phyloP scores from a whole-genome alignment of 1,284 basidiomycete species.

The Rhodofomes roseus region DNA sequence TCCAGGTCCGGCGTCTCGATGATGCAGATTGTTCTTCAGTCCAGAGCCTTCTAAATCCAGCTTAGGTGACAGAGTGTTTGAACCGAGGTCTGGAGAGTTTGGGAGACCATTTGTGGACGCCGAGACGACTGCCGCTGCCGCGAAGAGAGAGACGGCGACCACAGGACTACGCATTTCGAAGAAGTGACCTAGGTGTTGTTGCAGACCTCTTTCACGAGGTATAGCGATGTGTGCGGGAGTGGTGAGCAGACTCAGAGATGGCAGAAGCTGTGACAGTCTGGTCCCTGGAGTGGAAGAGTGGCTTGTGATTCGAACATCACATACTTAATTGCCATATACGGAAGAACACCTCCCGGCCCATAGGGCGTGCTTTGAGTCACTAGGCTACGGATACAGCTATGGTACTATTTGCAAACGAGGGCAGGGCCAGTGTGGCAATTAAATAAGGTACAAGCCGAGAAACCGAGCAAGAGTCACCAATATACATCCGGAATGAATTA shows the following conservation, averaged over 20 bases:
- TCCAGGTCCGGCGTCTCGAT: background rate
- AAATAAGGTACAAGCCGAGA: too few species aligned
- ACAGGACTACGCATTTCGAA: constrained; percentile 22
- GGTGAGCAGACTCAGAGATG: too few species aligned
- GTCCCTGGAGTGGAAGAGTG: background rate
- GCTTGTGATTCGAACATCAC: background rate
- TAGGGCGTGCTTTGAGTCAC: too few species aligned
- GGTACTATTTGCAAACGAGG: too few species aligned
- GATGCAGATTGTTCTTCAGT: background rate
- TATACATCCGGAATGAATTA: too few species aligned
- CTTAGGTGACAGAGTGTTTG: background rate
- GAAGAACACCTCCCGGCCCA: background rate
- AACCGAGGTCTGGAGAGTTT: background rate
- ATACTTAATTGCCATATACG: background rate
- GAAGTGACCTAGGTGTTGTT: background rate
- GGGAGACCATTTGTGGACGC: constrained; percentile 5
- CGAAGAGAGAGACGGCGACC: constrained; percentile 21
- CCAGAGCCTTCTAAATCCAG: background rate
- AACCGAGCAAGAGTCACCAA: too few species aligned
- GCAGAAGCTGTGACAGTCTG: background rate
- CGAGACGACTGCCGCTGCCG: constrained; percentile 15
- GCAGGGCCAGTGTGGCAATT: too few species aligned
- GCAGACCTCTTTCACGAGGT: background rate
- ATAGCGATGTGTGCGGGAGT: too few species aligned
- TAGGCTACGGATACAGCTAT: too few species aligned